A percentile compares a stretch with the other conserved stretches of the same genome.
phyloP scores from a whole-genome alignment of 768 basidiomycete species.

The Gloeopeniophorella convolvens region DNA sequence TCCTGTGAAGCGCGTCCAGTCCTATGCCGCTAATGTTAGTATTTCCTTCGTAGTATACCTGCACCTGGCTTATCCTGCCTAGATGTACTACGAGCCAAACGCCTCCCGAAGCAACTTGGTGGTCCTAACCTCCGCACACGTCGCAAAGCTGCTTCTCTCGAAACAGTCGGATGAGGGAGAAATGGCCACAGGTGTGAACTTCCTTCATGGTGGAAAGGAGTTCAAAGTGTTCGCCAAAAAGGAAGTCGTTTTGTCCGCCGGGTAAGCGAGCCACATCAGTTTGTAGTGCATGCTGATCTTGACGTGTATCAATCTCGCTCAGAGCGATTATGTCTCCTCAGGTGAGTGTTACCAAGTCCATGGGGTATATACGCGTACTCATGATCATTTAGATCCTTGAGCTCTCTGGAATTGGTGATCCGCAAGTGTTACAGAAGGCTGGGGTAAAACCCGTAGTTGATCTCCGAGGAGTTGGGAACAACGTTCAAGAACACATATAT shows the following conservation, averaged over 20 bases:
- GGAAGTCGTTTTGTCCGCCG: conserved; percentile 18
- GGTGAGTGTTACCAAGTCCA: no score
- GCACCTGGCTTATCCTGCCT: neutral
- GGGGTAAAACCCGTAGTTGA: conserved; percentile 6
- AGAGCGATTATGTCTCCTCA: conserved; percentile 15
- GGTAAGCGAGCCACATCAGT: neutral
- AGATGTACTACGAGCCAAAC: conserved; percentile 23
- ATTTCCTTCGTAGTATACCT: neutral
- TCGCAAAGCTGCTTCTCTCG: conserved; percentile 7
- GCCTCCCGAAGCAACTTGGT: conserved; percentile 19
- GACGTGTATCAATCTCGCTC: neutral
- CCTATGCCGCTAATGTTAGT: conserved; percentile 16
- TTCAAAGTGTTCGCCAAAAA: conserved; percentile 6
- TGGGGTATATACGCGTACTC: no score
- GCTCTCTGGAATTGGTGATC: conserved; percentile 19
- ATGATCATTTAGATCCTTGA: conserved; percentile 11
- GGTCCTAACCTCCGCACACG: conserved; percentile 20
- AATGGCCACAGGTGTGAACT: conserved; percentile 8
- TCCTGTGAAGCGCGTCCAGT: conserved; percentile 2
- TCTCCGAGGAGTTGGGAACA: conserved; percentile 16
- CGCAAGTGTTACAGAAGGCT: conserved; percentile 5
- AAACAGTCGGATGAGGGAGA: neutral
- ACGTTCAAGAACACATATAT: conserved; percentile 17
- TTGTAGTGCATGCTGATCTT: neutral
- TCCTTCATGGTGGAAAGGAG: conserved; percentile 10